These are phyloP conservation scores for Russula griseocarnosa DNA, from an alignment of 768 basidiomycete genomes.

Conservation along the genomic window DNA sequence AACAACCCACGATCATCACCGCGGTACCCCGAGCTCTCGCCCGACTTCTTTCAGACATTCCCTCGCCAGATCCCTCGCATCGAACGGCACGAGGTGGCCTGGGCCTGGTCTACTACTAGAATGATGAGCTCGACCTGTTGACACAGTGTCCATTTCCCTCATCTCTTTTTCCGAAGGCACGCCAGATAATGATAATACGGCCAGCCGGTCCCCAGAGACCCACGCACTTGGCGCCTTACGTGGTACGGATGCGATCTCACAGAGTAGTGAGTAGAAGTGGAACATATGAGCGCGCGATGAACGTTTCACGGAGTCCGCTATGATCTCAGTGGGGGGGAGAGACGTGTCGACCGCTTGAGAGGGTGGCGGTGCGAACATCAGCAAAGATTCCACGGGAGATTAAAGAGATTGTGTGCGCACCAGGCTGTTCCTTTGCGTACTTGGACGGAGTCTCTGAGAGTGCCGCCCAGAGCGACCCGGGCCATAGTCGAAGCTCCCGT, in stretches of 20 bases:
- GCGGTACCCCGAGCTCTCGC: constrained; percentile 61
- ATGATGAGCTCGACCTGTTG: neutral
- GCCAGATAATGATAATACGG: constrained; percentile 16
- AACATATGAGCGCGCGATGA: constrained; percentile 83
- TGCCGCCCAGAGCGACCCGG: constrained; percentile 74
- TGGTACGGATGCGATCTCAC: constrained; percentile 73
- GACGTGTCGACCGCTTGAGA: constrained; percentile 40
- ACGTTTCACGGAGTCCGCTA: constrained; percentile 68
- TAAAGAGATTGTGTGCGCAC: constrained; percentile 38
- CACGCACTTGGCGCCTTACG: constrained; percentile 65
- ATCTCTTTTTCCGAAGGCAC: neutral
- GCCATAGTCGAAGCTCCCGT: constrained; percentile 65
- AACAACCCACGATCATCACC: constrained; percentile 23
- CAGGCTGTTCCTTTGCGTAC: constrained; percentile 52
- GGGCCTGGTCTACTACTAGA: neutral
- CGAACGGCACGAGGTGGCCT: constrained; percentile 44
- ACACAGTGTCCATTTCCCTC: neutral
- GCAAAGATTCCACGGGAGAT: neutral
- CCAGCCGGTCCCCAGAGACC: constrained; percentile 38
- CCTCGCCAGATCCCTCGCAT: constrained; percentile 62
- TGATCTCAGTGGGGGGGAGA: constrained; percentile 48
- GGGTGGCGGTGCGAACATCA: neutral
- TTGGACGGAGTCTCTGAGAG: constrained; percentile 60
- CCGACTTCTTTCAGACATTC: constrained; percentile 68
- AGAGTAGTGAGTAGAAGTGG: constrained; percentile 76